Base-by-base conservation (phyloP, 495 filamentous ascomycete genomes). In the Annulohypoxylon stygium region DNA sequence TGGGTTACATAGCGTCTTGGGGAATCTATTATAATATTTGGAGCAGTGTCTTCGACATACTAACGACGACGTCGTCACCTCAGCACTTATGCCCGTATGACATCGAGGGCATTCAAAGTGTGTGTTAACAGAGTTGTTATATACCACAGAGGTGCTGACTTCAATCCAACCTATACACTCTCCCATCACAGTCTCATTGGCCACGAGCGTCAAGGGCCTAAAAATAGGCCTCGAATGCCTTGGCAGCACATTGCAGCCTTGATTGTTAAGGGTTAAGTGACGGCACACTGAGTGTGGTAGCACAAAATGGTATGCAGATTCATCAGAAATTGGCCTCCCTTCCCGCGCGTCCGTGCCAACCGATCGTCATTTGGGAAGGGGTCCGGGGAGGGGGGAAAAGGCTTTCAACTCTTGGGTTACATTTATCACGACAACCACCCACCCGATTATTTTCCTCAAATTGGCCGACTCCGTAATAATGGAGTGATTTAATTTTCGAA, bases 371-470 rank as follows among this genome's bases (percentile, higher is more conserved):
- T 47, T 47, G n/a, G 55, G 53, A 37, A 57, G 37, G 59, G 45
- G 43, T 43, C 37, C 47, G 43, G 66, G 36, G 62, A 59, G 50
- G 58, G 20, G 43, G 47, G 37, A 39, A 25, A 51, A 26, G 60
- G 0, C 41, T 67, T 59, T 70, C 39, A 25, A 37, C 41, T 48
- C 43, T 69, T 58, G 59, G 62, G 72, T 75, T 71, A 64, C 72
- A 75, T 70, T 53, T 34, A 67, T 67, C 64, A 71, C 58, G 62
- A 74, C 67, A 65, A 71, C 61, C 55, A 72, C 63, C 69, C 61
- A 66, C 36, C 62, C 53, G 39, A 75, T 54, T 69, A 75, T 60
- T 72, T 65, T 72, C 68, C 68, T 69, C 65, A 75, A 60, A 64
- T 64, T 67, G 67, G 11, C 72, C 63, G 50, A 75, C 20, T 59